Base-by-base conservation (phyloP, 75 land plant genomes). In the Picea sitchensis region DNA sequence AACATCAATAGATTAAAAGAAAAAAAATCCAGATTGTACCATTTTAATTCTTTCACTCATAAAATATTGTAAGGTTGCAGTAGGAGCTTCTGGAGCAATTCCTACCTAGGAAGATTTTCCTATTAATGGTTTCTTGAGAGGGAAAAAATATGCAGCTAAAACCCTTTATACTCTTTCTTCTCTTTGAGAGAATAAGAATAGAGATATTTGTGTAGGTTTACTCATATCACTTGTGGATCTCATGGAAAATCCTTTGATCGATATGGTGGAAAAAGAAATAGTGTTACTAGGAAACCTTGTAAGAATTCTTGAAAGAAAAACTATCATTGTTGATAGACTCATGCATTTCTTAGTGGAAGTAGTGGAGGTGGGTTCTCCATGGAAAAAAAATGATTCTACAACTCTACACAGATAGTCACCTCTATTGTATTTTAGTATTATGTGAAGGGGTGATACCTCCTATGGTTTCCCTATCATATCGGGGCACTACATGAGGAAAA, bases 21-120 rank as follows among this genome's bases (percentile, higher is more conserved):
- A 90, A 76, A 90, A 95, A 78, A 95, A 95, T 80, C 94, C 98
- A 9, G 98, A 96, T 4, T 85, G 89, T 56, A 90, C 94, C 14
- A 73, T 94, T 65, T 56, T 86, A 51, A 92, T 86, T 65, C 82
- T 94, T 34, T 84, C 96, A 14, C 71, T 87, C 73, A 47, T 85
- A 15, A 91, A 91, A 13, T 92, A 87, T 58, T 65, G 58, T 59
- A 77, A 83, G 79, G 71, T 47, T 8, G 65, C 83, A 8, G 90
- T 94, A 38, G 96, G 94, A 17, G 84, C 84, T 15, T 83, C 83
- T 36, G 94, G 94, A 14, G 96, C 96, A 1, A 90, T 94, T 12
- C 91, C 94, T 6, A 89, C 92, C n/a, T 76, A 91, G 67, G 89
- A 90, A 7, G 81, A 84, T n/a, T 77, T 93, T 47, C 83, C 91